A percentile compares a stretch with the other conserved stretches of the same genome.
These are phyloP conservation scores for Microcera coccophila DNA, from an alignment of 2,329 filamentous ascomycete genomes.

Conservation along the genomic window DNA sequence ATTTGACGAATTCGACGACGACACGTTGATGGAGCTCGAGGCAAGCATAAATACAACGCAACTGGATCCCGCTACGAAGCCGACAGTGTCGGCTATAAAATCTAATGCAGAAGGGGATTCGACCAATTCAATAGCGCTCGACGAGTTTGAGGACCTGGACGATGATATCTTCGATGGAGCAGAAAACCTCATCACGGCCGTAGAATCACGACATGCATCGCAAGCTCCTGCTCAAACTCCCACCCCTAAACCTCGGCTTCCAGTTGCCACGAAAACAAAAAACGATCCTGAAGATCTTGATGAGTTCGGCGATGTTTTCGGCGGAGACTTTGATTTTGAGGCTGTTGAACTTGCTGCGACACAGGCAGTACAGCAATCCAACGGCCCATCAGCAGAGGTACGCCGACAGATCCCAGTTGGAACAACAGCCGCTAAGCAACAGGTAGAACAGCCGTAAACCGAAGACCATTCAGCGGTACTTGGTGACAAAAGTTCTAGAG, in stretches of 20 bases:
- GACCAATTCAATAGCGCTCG: constrained; percentile 1
- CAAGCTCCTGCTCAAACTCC: constrained; percentile 9
- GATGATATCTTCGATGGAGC: constrained; percentile 55
- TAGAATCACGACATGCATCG: constrained; percentile 18
- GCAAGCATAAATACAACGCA: constrained; percentile 36
- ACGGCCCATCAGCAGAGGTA: constrained; percentile 33
- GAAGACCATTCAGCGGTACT: constrained; percentile 80
- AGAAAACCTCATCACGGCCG: constrained; percentile 29
- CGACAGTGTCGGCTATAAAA: neutral
- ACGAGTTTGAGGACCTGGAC: constrained; percentile 65
- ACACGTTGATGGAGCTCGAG: constrained; percentile 53
- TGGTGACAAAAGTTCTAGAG: constrained; percentile 70
- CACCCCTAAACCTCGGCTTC: constrained; percentile 2
- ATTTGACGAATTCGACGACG: constrained; percentile 59
- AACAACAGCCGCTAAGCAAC: constrained; percentile 56
- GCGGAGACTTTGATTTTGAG: constrained; percentile 75
- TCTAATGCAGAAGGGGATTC: neutral
- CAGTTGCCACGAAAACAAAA: neutral
- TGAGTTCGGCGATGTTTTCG: constrained; percentile 45
- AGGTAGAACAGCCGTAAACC: constrained; percentile 63
- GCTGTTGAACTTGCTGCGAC: constrained; percentile 70
- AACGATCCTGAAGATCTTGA: constrained; percentile 15
- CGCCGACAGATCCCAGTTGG: constrained; percentile 28
- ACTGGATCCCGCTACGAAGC: constrained; percentile 11
- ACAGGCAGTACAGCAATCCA: constrained; percentile 50